Conservation (phyloP, 352 stramenopile genomes). For the Phytophthora multivora region DNA sequence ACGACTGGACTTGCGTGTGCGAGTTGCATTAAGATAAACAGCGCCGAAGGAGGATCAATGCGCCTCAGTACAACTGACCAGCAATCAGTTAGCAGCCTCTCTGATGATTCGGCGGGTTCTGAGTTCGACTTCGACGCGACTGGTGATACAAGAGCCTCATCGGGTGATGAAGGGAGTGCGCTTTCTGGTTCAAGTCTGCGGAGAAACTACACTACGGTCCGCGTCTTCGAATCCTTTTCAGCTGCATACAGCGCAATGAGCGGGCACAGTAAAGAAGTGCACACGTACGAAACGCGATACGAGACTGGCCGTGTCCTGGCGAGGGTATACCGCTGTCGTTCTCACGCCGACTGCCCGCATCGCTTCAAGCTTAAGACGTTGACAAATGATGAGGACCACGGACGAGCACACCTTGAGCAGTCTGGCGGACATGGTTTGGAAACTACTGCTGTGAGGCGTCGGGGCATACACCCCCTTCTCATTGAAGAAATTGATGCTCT, state of each 20-base stretch:
- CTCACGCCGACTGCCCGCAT: too few relatives aligned
- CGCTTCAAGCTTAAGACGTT: too few relatives aligned
- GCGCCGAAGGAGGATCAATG: too few relatives aligned
- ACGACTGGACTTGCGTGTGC: too few relatives aligned
- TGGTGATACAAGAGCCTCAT: not conserved
- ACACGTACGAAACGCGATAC: not conserved
- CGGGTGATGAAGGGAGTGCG: not conserved
- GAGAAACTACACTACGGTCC: not conserved
- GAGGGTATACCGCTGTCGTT: not conserved
- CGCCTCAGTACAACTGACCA: too few relatives aligned
- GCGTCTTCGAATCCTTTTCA: not conserved
- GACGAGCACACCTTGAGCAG: conserved; percentile 1
- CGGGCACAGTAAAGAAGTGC: not conserved
- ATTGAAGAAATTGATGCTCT: not conserved
- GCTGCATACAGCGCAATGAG: not conserved
- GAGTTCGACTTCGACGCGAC: not conserved
- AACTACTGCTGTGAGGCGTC: not conserved
- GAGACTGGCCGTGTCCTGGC: not conserved
- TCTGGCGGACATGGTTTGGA: not conserved
- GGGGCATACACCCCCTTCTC: not conserved
- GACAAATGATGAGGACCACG: too few relatives aligned
- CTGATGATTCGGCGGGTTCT: too few relatives aligned
- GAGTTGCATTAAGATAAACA: too few relatives aligned
- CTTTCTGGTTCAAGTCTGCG: too few relatives aligned
- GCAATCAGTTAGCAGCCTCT: too few relatives aligned